These are phyloP conservation scores for Capsicum pubescens DNA, from an alignment of 257 asterid genomes.

Conservation along the genomic window DNA sequence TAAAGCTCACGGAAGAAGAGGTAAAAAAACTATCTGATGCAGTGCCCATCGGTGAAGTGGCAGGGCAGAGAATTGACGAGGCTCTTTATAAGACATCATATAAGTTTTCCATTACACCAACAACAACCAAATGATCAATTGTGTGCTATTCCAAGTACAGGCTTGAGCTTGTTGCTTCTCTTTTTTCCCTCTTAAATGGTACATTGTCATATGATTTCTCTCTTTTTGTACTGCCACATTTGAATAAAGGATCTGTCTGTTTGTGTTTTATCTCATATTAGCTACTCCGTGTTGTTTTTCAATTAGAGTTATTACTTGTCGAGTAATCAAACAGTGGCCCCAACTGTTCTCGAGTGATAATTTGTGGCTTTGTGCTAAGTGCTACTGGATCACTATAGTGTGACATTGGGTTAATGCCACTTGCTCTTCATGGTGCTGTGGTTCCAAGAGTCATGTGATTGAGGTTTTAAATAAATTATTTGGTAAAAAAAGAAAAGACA, in stretches of 20 bases:
- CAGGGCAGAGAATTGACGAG: constrained; percentile 45
- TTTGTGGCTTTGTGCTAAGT: not conserved
- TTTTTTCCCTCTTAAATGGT: not conserved
- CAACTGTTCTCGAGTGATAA: not conserved
- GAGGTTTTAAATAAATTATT: too few species aligned
- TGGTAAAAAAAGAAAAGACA: too few species aligned
- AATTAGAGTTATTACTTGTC: not conserved
- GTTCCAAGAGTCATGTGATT: too few species aligned
- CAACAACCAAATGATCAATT: constrained; percentile 31
- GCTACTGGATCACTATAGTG: not conserved
- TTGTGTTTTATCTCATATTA: not conserved
- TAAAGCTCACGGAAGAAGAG: constrained; percentile 56
- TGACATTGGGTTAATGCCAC: not conserved
- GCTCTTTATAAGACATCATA: constrained; percentile 39
- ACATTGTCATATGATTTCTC: not conserved
- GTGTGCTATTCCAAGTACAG: not conserved
- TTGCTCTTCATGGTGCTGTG: not conserved
- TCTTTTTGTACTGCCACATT: not conserved
- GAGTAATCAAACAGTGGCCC: not conserved
- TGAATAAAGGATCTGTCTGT: constrained; percentile 3
- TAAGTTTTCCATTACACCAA: constrained; percentile 58
- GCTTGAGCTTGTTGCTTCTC: not conserved
- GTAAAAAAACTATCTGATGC: constrained; percentile 51
- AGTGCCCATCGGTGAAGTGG: constrained; percentile 55
- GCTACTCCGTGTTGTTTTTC: not conserved